These are phyloP conservation scores for Neonectria ditissima DNA, from an alignment of 2,329 filamentous ascomycete genomes.

Conservation along the genomic window DNA sequence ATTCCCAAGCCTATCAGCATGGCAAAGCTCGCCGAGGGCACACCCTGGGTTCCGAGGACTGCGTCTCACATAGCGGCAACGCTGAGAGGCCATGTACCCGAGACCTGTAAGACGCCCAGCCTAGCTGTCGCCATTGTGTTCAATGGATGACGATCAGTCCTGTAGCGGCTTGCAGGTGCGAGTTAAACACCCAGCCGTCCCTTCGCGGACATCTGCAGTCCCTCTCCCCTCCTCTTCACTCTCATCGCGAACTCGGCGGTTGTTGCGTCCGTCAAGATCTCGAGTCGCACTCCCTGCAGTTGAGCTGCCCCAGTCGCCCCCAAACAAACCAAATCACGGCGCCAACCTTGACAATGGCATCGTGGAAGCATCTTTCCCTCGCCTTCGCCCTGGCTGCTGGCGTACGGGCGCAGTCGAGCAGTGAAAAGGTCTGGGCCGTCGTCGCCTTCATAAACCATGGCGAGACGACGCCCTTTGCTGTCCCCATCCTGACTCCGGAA, in stretches of 20 bases:
- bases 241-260: neutral
- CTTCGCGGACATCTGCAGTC: neutral
- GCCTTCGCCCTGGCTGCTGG: slow-evolving; percentile 37
- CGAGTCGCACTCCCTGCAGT: neutral
- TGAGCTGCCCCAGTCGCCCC: neutral
- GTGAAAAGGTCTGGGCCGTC: slow-evolving; percentile 60
- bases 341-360: slow-evolving; percentile 36
- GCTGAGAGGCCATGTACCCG: slow-evolving; percentile 30
- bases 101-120: slow-evolving; percentile 26
- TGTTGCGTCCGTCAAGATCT: neutral
- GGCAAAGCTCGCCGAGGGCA: slow-evolving; percentile 31
- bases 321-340: neutral
- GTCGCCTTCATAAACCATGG: slow-evolving; percentile 64
- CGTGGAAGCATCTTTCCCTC: slow-evolving; percentile 26
- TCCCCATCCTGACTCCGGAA: slow-evolving; percentile 59
- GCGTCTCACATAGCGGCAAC: slow-evolving; percentile 16
- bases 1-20: slow-evolving; percentile 9
- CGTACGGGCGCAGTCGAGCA: slow-evolving; percentile 47
- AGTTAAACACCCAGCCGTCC: slow-evolving; percentile 22
- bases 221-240: slow-evolving; percentile 12
- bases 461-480: slow-evolving; percentile 61
- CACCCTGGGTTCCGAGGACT: slow-evolving; percentile 35
- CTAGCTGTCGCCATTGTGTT: slow-evolving; percentile 11
- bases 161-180: slow-evolving; percentile 9
- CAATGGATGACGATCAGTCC: slow-evolving; percentile 37